Conservation (phyloP, 179 eudicot species). For the Sideroxylon spinosum region DNA sequence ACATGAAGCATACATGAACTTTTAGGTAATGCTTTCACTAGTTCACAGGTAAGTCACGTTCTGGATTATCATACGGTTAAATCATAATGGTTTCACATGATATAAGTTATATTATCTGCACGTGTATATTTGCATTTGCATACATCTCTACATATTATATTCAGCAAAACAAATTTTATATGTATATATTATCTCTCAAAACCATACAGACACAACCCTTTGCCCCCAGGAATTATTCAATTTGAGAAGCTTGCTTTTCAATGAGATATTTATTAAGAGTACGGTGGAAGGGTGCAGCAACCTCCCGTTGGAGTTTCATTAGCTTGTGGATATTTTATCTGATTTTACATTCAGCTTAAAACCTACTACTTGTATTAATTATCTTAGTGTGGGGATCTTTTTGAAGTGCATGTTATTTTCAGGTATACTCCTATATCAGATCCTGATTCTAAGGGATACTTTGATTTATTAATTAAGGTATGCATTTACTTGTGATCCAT, state of each 20-base stretch:
- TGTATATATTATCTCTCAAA: too few relatives aligned
- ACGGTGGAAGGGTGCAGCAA: neutral
- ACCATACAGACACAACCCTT: neutral
- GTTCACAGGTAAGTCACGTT: neutral
- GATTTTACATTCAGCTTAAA: neutral
- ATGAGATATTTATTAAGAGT: neutral
- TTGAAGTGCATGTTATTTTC: constrained; percentile 20
- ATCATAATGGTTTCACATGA: neutral
- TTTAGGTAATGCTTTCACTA: neutral
- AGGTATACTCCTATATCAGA: constrained; percentile 96
- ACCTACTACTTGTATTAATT: neutral
- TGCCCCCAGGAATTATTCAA: neutral
- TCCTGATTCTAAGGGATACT: constrained; percentile 83
- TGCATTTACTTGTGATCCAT: neutral
- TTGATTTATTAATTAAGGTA: constrained; percentile 91
- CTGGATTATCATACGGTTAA: neutral
- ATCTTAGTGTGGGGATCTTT: neutral
- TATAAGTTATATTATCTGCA: neutral
- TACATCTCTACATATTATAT: too few relatives aligned
- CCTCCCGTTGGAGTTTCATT: neutral
- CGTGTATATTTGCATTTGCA: neutral
- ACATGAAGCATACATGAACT: neutral
- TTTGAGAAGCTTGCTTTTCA: neutral
- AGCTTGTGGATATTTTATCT: neutral
- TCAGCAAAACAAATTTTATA: too few relatives aligned